These are phyloP conservation scores for Trichoderma sp. DNA, from an alignment of 2,329 filamentous ascomycete species.

Conservation along the genomic window DNA sequence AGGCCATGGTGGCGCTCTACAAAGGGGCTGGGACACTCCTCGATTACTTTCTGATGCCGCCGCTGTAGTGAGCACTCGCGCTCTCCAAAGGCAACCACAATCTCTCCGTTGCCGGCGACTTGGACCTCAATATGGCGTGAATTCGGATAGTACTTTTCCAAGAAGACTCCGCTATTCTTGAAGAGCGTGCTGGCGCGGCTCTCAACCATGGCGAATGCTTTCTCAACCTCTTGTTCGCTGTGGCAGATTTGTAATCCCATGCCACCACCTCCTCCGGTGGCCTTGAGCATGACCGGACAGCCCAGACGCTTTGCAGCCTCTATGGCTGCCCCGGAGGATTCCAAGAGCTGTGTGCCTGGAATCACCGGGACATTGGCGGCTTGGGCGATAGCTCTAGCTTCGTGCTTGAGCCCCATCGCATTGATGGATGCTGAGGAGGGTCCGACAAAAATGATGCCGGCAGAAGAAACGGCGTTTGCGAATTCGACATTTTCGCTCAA, in stretches of 20 bases:
- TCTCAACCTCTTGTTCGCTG: background rate
- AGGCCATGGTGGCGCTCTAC: background rate
- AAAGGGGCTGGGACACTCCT: background rate
- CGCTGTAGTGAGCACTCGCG: background rate
- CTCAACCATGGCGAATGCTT: background rate
- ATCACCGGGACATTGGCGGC: background rate
- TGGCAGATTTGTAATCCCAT: background rate
- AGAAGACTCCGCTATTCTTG: slow-evolving; percentile 39
- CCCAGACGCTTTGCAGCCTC: background rate
- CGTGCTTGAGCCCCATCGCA: background rate
- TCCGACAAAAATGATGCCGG: background rate
- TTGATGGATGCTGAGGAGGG: background rate
- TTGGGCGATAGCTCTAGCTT: background rate
- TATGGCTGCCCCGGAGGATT: background rate
- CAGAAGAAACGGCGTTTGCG: background rate
- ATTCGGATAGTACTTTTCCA: slow-evolving; percentile 35
- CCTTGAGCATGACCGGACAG: background rate
- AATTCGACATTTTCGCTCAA: background rate
- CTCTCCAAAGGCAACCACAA: background rate
- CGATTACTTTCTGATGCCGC: background rate
- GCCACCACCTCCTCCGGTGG: background rate
- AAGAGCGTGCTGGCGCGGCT: slow-evolving; percentile 38
- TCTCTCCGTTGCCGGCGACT: background rate
- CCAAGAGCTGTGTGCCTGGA: background rate
- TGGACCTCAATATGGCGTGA: background rate